A percentile compares a stretch with the other conserved stretches of the same genome.
Evolutionary conservation across 2,329 filamentous ascomycete genomes (phyloP).

Genomic region (Sporothrix brasiliensis): DNA sequence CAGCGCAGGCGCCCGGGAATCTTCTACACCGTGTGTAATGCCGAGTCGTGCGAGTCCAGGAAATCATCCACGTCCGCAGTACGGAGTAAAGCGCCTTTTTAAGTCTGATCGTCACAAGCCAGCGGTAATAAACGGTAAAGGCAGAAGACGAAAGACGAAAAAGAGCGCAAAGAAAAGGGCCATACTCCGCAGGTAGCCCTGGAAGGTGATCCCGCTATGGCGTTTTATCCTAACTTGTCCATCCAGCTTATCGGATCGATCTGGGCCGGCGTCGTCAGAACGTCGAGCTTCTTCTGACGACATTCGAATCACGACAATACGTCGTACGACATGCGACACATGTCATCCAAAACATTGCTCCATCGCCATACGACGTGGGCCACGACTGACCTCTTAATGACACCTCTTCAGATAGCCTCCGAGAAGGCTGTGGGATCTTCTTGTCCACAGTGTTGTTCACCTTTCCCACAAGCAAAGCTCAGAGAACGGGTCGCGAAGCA

Average conservation of each 20-base stretch:
- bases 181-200: no score
- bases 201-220: not conserved
- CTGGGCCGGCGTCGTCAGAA: not conserved
- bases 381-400: not conserved
- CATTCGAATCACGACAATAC: not conserved
- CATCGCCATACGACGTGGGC: constrained; percentile 15
- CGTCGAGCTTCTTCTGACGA: not conserved
- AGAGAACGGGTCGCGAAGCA: constrained; percentile 5
- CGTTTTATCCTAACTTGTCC: not conserved
- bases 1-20: not conserved
- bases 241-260: constrained; percentile 5
- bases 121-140: not conserved
- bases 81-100: no score
- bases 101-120: no score
- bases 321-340: not conserved
- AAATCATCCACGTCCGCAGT: no score
- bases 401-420: constrained; percentile 11
- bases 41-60: no score
- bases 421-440: constrained; percentile 9
- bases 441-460: not conserved
- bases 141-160: not conserved
- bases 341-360: not conserved
- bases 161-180: constrained; percentile 1
- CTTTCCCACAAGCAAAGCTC: not conserved
- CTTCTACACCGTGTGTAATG: no score